Evolutionary conservation across 23 red algal genomes (phyloP).

Genomic region (Chondrus crispus): DNA sequence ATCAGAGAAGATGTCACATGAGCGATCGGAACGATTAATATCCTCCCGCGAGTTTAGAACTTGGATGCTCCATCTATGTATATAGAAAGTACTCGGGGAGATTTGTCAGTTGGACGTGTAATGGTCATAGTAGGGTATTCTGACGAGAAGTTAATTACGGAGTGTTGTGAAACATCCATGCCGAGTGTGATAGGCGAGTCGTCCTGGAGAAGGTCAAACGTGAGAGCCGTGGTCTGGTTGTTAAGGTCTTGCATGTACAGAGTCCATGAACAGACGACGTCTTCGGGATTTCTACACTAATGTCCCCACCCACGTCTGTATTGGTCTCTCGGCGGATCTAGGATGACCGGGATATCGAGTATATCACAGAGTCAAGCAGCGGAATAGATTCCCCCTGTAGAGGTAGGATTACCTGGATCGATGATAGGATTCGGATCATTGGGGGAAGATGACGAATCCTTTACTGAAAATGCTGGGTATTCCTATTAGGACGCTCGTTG

Average conservation of each 20-base stretch:
- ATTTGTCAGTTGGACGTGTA: background rate
- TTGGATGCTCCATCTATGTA: too few relatives aligned
- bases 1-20: too few relatives aligned
- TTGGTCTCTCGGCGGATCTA: background rate
- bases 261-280: background rate
- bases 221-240: background rate
- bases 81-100: background rate
- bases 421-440: background rate
- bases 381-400: background rate
- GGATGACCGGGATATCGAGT: background rate
- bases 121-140: background rate
- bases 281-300: background rate
- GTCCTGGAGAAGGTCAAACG: background rate
- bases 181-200: background rate
- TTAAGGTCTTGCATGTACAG: background rate
- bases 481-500: background rate
- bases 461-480: background rate
- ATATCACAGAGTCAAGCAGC: background rate
- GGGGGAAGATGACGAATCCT: background rate
- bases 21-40: too few relatives aligned
- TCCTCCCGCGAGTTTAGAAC: too few relatives aligned
- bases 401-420: background rate
- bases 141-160: background rate
- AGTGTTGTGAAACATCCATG: background rate
- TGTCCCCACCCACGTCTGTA: conserved; percentile 1